Percentiles rank a stretch among this genome's conserved stretches.
These are phyloP conservation scores for Schwanniomyces polymorphus DNA, from an alignment of 805 yeast genomes.

Conservation along the genomic window DNA sequence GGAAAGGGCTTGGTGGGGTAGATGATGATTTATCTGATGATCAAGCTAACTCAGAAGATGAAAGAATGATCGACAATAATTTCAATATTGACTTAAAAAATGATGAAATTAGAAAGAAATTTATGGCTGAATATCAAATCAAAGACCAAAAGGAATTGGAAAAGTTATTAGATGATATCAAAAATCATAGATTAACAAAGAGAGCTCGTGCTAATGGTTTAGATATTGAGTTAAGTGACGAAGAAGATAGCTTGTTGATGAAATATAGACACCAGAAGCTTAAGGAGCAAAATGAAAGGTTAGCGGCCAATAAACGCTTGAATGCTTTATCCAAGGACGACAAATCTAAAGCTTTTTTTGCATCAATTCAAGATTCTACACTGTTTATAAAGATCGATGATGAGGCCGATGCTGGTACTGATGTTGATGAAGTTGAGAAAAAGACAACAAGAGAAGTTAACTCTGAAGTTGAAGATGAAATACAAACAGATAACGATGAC, in stretches of 20 bases:
- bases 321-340: conserved; percentile 49
- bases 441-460: conserved; percentile 18
- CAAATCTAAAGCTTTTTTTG: conserved; percentile 66
- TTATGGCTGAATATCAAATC: conserved; percentile 59
- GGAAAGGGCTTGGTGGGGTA: conserved; percentile 76
- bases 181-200: conserved; percentile 68
- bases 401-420: conserved; percentile 15
- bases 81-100: conserved; percentile 57
- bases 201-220: conserved; percentile 51
- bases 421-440: conserved; percentile 18
- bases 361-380: conserved; percentile 54
- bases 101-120: conserved; percentile 55
- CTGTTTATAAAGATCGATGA: conserved; percentile 24
- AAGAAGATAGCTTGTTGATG: conserved; percentile 62
- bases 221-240: conserved; percentile 70
- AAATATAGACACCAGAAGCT: conserved; percentile 45
- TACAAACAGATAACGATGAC: conserved; percentile 10
- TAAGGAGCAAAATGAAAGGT: conserved; percentile 48
- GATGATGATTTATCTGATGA: conserved; percentile 58
- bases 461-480: not conserved
- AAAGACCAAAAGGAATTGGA: conserved; percentile 65
- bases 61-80: conserved; percentile 72
- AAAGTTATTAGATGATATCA: conserved; percentile 67
- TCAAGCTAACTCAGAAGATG: conserved; percentile 74
- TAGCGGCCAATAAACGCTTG: conserved; percentile 46